Percentiles rank a stretch among this genome's conserved stretches.
These are phyloP conservation scores for Monilinia laxa DNA, from an alignment of 2,329 filamentous ascomycete genomes.

Conservation along the genomic window DNA sequence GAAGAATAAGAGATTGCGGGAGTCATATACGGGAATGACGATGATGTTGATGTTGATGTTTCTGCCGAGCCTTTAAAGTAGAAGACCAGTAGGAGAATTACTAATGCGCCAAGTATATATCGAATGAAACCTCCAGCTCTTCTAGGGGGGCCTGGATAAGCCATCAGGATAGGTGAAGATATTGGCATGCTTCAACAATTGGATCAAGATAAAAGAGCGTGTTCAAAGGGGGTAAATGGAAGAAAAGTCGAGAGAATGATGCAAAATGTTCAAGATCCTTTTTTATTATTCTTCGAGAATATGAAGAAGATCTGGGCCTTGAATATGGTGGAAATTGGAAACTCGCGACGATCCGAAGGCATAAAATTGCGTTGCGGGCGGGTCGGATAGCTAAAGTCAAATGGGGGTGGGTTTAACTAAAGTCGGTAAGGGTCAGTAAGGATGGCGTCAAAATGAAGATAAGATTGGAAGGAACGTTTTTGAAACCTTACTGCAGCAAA, in stretches of 20 bases:
- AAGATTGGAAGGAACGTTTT: too few species aligned
- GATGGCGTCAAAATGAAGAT: too few species aligned
- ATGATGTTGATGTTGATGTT: background rate
- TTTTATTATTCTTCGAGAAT: background rate
- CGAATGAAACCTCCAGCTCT: slow-evolving; percentile 33
- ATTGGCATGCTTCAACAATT: slow-evolving; percentile 31
- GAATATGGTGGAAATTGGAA: background rate
- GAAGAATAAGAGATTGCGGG: background rate
- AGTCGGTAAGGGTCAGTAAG: background rate
- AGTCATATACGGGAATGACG: slow-evolving; percentile 2
- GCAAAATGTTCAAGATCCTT: background rate
- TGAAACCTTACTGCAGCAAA: too few species aligned
- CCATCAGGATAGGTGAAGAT: slow-evolving; percentile 36
- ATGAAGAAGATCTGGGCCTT: background rate
- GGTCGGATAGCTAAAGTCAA: background rate
- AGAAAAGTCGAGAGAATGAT: background rate
- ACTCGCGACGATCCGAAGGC: background rate
- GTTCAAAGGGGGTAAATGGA: too few species aligned
- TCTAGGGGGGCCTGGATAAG: slow-evolving; percentile 36
- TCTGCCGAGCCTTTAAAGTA: slow-evolving; percentile 25
- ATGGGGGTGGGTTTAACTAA: background rate
- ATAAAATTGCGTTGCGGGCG: background rate
- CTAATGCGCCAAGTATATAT: slow-evolving; percentile 29
- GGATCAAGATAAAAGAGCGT: background rate
- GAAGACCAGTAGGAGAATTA: slow-evolving; percentile 26